phyloP scores from a whole-genome alignment of 805 yeast genomes.

The Candida multigemmis region DNA sequence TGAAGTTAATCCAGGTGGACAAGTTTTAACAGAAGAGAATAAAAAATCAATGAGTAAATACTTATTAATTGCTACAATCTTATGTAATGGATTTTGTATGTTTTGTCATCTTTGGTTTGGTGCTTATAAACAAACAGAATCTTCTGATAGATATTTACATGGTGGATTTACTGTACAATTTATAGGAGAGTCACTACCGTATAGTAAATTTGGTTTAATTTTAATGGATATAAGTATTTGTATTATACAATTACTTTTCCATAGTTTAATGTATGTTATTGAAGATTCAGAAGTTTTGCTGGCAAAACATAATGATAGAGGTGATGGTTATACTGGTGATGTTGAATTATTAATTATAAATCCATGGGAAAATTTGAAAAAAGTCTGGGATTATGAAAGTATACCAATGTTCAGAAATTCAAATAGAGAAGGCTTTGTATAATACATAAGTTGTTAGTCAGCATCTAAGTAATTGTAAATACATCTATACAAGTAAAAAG shows the following conservation, averaged over 20 bases:
- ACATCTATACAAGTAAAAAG: too few relatives aligned
- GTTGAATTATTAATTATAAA: slow-evolving; percentile 21
- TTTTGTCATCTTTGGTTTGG: slow-evolving; percentile 20
- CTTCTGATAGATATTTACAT: slow-evolving; percentile 13
- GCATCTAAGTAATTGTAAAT: too few relatives aligned
- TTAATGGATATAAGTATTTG: slow-evolving; percentile 16
- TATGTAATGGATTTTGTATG: slow-evolving; percentile 13
- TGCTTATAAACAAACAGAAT: slow-evolving; percentile 7
- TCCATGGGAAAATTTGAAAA: slow-evolving; percentile 8
- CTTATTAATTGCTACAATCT: slow-evolving; percentile 13
- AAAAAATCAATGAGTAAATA: slow-evolving; percentile 17
- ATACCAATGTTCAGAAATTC: too few relatives aligned
- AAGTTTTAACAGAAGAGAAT: slow-evolving; percentile 13
- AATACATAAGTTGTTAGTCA: too few relatives aligned
- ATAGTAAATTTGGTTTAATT: slow-evolving; percentile 14
- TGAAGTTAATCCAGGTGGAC: slow-evolving; percentile 15
- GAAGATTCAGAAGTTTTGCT: slow-evolving; percentile 19
- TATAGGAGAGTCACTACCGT: slow-evolving; percentile 28
- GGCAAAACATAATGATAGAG: slow-evolving; percentile 10
- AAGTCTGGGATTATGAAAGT: slow-evolving; percentile 5
- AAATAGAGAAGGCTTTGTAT: too few relatives aligned
- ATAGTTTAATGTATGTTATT: slow-evolving; percentile 20
- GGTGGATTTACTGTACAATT: slow-evolving; percentile 29
- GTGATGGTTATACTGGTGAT: slow-evolving; percentile 33
- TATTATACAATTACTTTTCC: slow-evolving; percentile 19